Base-by-base conservation (phyloP, 768 basidiomycete species). In the Leccinum longicurvipes region DNA sequence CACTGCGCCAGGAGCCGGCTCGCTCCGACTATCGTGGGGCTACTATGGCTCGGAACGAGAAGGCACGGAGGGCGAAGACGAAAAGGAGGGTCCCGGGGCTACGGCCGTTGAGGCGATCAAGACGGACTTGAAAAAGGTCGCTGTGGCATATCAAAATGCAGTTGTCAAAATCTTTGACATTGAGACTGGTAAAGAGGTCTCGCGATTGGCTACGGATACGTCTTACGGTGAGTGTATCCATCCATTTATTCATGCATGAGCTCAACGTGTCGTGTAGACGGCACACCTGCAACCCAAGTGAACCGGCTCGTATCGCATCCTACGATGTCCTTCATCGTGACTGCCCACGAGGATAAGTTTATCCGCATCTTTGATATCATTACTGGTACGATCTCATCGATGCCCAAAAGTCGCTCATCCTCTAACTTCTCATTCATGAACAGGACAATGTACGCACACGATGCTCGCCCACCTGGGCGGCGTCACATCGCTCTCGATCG, bases 341-440 rank as follows among this genome's bases (percentile, higher is more conserved):
- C 91, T 24, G 97, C 86, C 0, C 91, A 95, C 68, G 96, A 98
- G 73, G 95, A 98, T 76, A 95, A 92, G 64, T 86, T 85, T 66
- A 91, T 98, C 64, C 82, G 92, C 31, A 83, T 98, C 44, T 97
- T 91, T 72, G 93, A 97, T 71, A 80, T 91, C 50, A 73, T 75
- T 29, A 89, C 89, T 60, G 91, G 93, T 93, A 54, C 56, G 86
- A 71, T 41, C 27, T 28, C 14, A 31, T 52, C 23, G 9, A 39
- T n/a, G 47, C 14, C 1, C 19, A 19, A 4, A 21, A 23, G 4
- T 47, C 48, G 0, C 50, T 27, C 10, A 29, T 32, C 23, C 2
- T 17, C 53, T 59, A 47, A 65, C 44, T 17, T 15, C 2, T 19
- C 12, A 36, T 45, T 61, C 39, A 24, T 56, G 19, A 52, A 21